Conservation (phyloP, 768 basidiomycete genomes). For the Suillus alpinus region DNA sequence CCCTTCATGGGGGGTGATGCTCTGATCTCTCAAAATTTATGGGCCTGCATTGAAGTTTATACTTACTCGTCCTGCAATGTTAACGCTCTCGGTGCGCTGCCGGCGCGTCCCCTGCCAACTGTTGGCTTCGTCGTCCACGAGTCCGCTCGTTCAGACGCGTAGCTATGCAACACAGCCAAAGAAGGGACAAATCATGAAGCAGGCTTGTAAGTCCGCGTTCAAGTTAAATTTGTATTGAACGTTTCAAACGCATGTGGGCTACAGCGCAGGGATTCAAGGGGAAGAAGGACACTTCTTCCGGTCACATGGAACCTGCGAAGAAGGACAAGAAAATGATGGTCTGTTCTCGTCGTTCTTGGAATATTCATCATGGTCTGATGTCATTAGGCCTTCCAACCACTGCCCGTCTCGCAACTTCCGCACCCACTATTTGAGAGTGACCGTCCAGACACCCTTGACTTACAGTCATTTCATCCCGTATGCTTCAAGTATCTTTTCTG, state of each 20-base stretch:
- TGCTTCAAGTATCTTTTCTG: slow-evolving; percentile 13
- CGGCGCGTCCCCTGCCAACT: not conserved
- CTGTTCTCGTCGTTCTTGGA: not conserved
- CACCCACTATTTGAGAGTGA: slow-evolving; percentile 42
- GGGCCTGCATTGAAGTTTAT: not conserved
- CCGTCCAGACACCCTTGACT: slow-evolving; percentile 29
- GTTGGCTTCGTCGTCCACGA: not conserved
- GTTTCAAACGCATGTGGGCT: not conserved
- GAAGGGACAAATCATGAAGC: slow-evolving; percentile 2
- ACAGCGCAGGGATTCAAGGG: slow-evolving; percentile 2
- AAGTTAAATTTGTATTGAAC: not conserved
- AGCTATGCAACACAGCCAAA: slow-evolving; percentile 5
- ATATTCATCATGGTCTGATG: not conserved
- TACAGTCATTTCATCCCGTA: slow-evolving; percentile 46
- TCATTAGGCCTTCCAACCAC: slow-evolving; percentile 41
- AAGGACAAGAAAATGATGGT: slow-evolving; percentile 6
- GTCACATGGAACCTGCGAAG: not conserved
- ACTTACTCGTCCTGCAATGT: slow-evolving; percentile 1
- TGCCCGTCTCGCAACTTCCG: slow-evolving; percentile 37
- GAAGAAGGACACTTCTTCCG: not conserved
- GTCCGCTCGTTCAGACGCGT: slow-evolving; percentile 1
- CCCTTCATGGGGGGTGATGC: not conserved
- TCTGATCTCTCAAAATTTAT: not conserved
- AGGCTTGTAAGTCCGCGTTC: slow-evolving; percentile 1
- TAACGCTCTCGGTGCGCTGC: not conserved